Evolutionary conservation across 2,329 filamentous ascomycete species (phyloP), one percentile per base, ranked within the genome.

Genomic region (Fusarium sp.): DNA sequence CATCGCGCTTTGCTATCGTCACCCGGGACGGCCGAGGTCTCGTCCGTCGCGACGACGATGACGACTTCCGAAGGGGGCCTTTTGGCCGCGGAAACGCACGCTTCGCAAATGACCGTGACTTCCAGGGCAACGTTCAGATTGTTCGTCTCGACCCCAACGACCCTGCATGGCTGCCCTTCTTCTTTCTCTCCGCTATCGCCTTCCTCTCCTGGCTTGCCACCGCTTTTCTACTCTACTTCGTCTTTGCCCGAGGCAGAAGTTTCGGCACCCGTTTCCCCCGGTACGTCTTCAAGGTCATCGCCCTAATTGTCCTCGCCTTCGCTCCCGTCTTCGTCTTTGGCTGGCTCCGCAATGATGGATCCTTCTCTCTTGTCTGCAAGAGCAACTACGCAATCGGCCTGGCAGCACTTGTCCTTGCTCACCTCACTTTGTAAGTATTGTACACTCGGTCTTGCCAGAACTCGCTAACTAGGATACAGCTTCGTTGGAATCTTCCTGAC

Each of bases 361-460:
- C 58, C 14, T 76, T 76, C 41, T 2, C 5, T 11, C 11, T 45
- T 20, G 50, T 61, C 33, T 62, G 20, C 31, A 6, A 20, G 16
- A 8, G n/a, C 2, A 5, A 13, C 1, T 65, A 62, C 45, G 8
- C 6, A 11, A 18, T 35, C 11, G 58, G 63, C 39, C 58, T 41
- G 18, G 52, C 60, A 20, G 68, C 77, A n/a, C 61, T 72, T 31
- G 14, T 67, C 18, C 29, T 77, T 64, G 64, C 58, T 13, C 73
- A 80, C 45, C 14, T 79, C 45, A 77, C 72, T 45, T 5, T 81
- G 80, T 81, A 69, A 72, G 78, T 75, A 27, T 37, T 18, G 11
- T 52, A 9, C 18, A 22, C 22, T 22, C 39, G 16, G 10, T 10
- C 8, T 18, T 18, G 11, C 22, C 22, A 24, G 14, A 41, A 41